These are phyloP conservation scores for Fusarium tjaetaba DNA, from an alignment of 2,329 filamentous ascomycete genomes.

Conservation along the genomic window DNA sequence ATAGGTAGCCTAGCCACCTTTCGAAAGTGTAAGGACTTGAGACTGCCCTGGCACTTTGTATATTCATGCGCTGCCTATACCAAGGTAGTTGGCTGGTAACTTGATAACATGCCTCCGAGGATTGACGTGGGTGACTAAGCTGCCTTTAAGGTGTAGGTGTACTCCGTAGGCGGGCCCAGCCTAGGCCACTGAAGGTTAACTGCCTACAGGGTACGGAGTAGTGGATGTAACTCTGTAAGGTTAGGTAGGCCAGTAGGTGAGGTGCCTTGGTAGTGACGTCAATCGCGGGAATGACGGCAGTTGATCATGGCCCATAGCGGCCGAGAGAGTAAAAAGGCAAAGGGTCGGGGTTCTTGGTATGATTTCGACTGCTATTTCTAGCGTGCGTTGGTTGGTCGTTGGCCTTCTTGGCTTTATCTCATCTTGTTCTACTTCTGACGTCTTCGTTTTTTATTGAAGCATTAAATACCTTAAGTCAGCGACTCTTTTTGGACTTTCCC, in stretches of 20 bases:
- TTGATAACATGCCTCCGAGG: background rate
- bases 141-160: background rate
- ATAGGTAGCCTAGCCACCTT: background rate
- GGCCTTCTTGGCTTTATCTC: constrained; percentile 18
- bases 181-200: background rate
- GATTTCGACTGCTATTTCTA: constrained; percentile 10
- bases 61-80: background rate
- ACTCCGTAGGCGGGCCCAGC: background rate
- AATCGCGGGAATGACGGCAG: constrained; percentile 34
- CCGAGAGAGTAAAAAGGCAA: background rate
- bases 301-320: constrained; percentile 25
- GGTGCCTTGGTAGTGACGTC: constrained; percentile 24
- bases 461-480: background rate
- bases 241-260: too few relatives aligned
- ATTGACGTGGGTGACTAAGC: background rate
- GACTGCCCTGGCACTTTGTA: background rate
- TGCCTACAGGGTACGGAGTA: background rate
- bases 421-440: constrained; percentile 27
- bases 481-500: constrained; percentile 2
- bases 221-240: background rate
- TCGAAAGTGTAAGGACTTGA: background rate
- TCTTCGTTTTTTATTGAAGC: constrained; percentile 13
- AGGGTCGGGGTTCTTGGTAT: background rate
- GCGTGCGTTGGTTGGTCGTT: constrained; percentile 6
- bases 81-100: background rate